These are phyloP conservation scores for Cercophora scortea DNA, from an alignment of 495 filamentous ascomycete species.

Conservation along the genomic window DNA sequence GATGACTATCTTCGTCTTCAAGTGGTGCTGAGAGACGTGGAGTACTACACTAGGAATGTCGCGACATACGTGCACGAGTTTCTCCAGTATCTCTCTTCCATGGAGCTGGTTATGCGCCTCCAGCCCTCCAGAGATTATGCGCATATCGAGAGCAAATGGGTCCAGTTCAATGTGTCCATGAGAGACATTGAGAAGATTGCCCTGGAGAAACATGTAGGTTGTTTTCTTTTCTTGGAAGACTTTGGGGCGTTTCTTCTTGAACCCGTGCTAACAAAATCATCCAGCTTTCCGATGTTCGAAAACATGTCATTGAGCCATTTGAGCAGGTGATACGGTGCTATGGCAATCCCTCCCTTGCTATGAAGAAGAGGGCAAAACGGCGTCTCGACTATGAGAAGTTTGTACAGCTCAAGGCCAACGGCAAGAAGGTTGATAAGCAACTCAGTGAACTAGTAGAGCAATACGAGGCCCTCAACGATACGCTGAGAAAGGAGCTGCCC, in stretches of 20 bases:
- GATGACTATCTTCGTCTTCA: constrained; percentile 84
- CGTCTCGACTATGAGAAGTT: constrained; percentile 75
- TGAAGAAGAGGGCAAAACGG: constrained; percentile 87
- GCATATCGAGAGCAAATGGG: constrained; percentile 88
- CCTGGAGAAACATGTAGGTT: constrained; percentile 78
- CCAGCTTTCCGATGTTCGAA: constrained; percentile 66
- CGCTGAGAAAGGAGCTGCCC: constrained; percentile 85
- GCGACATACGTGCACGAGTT: constrained; percentile 65
- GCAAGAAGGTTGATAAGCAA: constrained; percentile 73
- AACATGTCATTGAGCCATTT: constrained; percentile 82
- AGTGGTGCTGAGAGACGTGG: constrained; percentile 81
- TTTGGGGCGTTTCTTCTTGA: background rate
- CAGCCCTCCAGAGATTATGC: constrained; percentile 52
- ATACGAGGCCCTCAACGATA: constrained; percentile 83
- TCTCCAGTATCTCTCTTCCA: constrained; percentile 57
- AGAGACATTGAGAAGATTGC: constrained; percentile 70
- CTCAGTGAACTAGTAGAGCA: constrained; percentile 74
- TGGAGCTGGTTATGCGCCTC: constrained; percentile 56
- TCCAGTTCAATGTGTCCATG: constrained; percentile 70
- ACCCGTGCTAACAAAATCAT: constrained; percentile 2
- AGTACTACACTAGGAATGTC: constrained; percentile 70
- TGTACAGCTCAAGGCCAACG: constrained; percentile 52
- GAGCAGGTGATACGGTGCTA: constrained; percentile 71
- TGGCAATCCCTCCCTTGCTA: constrained; percentile 71
- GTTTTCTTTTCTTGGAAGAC: background rate